Evolutionary conservation across 129 eudicot genomes (phyloP), one percentile per base, ranked within the genome.

Genomic region (Lactuca saligna): DNA sequence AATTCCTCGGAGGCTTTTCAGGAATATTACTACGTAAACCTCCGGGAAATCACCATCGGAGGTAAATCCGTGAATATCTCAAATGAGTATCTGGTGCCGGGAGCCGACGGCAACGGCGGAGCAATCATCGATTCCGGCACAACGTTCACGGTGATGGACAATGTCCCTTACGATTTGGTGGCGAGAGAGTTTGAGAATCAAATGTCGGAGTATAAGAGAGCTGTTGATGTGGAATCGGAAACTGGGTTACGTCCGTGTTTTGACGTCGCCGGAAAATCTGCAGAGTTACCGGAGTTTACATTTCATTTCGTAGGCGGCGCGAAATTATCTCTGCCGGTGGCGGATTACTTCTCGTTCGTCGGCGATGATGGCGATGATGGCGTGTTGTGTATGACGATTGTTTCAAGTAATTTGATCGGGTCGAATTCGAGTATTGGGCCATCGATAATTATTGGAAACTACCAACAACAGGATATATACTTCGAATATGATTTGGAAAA

Each of bases 401-500:
- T 86, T 5, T 61, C 81, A 1, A 70, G 65, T 8, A 13, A 32
- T 0, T 0, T 5, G 17, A 17, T 51, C 57, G 76, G 63, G 72
- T 54, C 60, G 76, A 76, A 38, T 25, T 50, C 41, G 3, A 67
- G 44, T 31, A 14, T n/a, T 13, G 96, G 96, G 49, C 96, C 96
- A 6, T 78, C 94, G 0, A 80, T 90, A 4, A 78, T 86, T 12
- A 42, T 90, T 8, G 95, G 97, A 39, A 90, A 86, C 63, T 86
- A 80, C 71, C 97, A 86, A 79, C 97, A 90, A 60, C 91, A 82
- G 75, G 76, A 90, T 78, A 65, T 82, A 73, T 87, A 79, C 77
- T 13, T 90, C 75, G 97, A 86, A 82, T 90, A 79, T 20, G 97
- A 90, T 71, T 87, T 90, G 83, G 87, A 75, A 29, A 82, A 80